A percentile compares a stretch with the other conserved stretches of the same genome.
Conservation (phyloP, 768 basidiomycete species). For the Lactarius trivialis region DNA sequence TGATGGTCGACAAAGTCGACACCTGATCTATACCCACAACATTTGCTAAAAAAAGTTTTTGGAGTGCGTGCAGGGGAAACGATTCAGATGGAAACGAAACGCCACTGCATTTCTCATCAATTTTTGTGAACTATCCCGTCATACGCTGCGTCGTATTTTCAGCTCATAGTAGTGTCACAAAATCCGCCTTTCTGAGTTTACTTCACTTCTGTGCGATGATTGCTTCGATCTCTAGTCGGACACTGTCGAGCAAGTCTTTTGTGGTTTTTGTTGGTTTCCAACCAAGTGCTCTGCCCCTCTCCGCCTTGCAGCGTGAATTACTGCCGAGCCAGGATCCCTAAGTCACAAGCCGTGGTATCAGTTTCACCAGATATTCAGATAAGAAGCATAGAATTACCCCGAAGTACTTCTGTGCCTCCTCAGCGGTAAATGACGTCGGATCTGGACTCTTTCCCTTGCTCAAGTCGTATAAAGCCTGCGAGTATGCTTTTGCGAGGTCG, state of each 20-base stretch:
- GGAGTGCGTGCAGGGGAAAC: no score
- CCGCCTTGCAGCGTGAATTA: slow-evolving; percentile 41
- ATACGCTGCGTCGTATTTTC: no score
- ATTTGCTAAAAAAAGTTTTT: no score
- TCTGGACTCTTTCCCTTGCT: slow-evolving; percentile 30
- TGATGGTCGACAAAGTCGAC: no score
- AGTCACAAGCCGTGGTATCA: not conserved
- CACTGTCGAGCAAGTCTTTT: slow-evolving; percentile 43
- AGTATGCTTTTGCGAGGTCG: slow-evolving; percentile 34
- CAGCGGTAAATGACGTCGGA: slow-evolving; percentile 39
- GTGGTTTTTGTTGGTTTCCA: slow-evolving; percentile 48
- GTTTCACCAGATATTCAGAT: not conserved
- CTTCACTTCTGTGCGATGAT: slow-evolving; percentile 9
- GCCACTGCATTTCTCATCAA: no score
- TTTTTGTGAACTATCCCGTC: no score
- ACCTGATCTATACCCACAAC: no score
- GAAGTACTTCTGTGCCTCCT: slow-evolving; percentile 39
- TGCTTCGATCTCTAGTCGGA: slow-evolving; percentile 40
- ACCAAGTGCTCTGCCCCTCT: slow-evolving; percentile 39
- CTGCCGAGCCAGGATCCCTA: slow-evolving; percentile 22
- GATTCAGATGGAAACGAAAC: no score
- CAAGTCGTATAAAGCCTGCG: slow-evolving; percentile 32
- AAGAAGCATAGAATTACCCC: slow-evolving; percentile 6
- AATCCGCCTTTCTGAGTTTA: not conserved
- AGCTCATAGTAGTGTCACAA: no score